Evolutionary conservation across 345 rosid genomes (phyloP).

Genomic region (Eutrema japonicum): DNA sequence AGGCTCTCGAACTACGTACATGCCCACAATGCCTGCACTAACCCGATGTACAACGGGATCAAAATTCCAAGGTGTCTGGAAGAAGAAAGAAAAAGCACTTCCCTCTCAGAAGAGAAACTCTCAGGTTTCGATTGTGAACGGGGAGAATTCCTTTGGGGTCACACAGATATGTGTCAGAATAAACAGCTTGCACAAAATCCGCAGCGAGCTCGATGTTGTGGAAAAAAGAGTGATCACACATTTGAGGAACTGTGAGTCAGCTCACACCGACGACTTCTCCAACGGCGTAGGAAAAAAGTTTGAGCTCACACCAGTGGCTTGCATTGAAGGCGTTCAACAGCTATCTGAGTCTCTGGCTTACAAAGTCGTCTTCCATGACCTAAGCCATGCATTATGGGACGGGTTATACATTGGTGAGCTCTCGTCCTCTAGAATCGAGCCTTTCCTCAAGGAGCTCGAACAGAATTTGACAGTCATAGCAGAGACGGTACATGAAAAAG

Average conservation of each 20-base stretch:
- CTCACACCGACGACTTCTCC: conserved; percentile 82
- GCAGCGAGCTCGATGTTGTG: conserved; percentile 70
- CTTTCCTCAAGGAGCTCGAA: conserved; percentile 79
- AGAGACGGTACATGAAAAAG: conserved; percentile 77
- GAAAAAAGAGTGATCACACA: conserved; percentile 89
- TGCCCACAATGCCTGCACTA: conserved; percentile 94
- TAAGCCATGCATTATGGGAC: conserved; percentile 84
- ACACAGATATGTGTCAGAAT: conserved; percentile 82
- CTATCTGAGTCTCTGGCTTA: conserved; percentile 84
- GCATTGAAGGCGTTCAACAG: conserved; percentile 88
- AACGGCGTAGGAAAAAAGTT: conserved; percentile 82
- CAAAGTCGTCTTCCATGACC: conserved; percentile 81
- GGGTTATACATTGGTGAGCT: conserved; percentile 86
- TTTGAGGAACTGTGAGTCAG: conserved; percentile 91
- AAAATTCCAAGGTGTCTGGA: conserved; percentile 90
- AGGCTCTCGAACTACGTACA: conserved; percentile 78
- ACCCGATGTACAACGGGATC: conserved; percentile 80
- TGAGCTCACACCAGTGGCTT: conserved; percentile 80
- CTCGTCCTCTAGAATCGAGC: conserved; percentile 73
- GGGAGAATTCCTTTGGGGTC: conserved; percentile 67
- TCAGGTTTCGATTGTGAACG: conserved; percentile 68
- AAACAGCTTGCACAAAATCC: conserved; percentile 77
- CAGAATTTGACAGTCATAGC: conserved; percentile 62
- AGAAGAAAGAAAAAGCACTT: conserved; percentile 86
- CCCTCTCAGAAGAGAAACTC: conserved; percentile 72